Base-by-base conservation (phyloP, 73 alveolate species). In the Urostyla sp. region DNA sequence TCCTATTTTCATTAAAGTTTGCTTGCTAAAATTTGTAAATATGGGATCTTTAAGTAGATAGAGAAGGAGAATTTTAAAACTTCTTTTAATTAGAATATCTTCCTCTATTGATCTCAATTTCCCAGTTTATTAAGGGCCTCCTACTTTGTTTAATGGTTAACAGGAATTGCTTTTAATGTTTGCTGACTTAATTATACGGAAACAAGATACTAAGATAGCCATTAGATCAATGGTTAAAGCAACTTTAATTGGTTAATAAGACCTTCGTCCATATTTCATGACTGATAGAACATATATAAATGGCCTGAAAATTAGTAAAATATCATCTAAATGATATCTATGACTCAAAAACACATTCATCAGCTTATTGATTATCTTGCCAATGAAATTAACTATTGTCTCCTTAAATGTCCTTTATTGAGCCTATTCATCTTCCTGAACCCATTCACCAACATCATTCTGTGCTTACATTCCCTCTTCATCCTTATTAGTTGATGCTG, bases 21-120 rank as follows among this genome's bases (percentile, higher is more conserved):
- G 20, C 60, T 69, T 45, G 7, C 72, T 69, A 1, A 24, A 8
- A 11, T 38, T 13, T 37, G 44, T 69, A 49, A 69, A 69, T 10
- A 69, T 46, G n/a, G 83, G 83, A 32, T 69, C 83, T 69, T 69
- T 69, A 27, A 69, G 34, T 2, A 69, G 54, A 49, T 69, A 69
- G 30, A 34, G 44, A 30, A 69, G 34, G 0, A 69, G 35, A 16
- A 52, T 49, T 46, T 49, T 69, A n/a, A 51, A 16, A 1, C 44
- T 69, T 45, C 83, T 45, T 24, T 38, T 44, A 16, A 49, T 37
- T 16, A 69, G 53, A 16, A 46, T 37, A 6, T 34, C 16, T 30
- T 44, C 49, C 27, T 69, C 83, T 5, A 69, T 38, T 2, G 53
- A 46, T 69, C 72, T 69, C 5, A 69, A 23, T 45, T 34, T 20